Evolutionary conservation across 495 filamentous ascomycete genomes (phyloP).

Genomic region (Achaetomiella virescens): DNA sequence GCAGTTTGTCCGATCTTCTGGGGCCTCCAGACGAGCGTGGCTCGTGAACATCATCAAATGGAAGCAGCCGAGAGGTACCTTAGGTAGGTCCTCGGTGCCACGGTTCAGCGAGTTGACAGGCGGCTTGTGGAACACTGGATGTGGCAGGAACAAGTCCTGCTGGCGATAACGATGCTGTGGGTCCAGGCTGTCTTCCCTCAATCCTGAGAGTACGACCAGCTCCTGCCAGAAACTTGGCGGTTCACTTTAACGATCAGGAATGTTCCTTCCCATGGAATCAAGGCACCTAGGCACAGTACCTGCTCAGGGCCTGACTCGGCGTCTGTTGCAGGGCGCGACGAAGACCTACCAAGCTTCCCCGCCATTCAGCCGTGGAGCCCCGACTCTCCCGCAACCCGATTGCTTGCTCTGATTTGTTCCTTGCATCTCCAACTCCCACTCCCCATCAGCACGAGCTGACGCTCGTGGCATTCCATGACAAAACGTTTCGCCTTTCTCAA

Average conservation of each 20-base stretch:
- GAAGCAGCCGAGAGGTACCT: no score
- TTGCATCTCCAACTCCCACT: constrained; percentile 31
- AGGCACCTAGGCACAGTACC: neutral
- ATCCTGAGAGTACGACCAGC: no score
- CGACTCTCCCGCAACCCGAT: constrained; percentile 7
- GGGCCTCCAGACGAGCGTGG: no score
- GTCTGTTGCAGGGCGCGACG: constrained; percentile 11
- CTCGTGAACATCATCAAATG: no score
- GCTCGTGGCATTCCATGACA: constrained; percentile 31
- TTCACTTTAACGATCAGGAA: no score
- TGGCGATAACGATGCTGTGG: no score
- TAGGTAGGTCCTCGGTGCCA: neutral
- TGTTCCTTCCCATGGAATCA: no score
- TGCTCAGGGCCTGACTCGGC: neutral
- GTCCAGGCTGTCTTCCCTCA: no score
- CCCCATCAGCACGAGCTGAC: constrained; percentile 22
- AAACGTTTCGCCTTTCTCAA: constrained; percentile 22
- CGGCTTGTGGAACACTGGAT: neutral
- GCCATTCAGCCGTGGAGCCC: constrained; percentile 26
- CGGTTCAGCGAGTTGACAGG: no score
- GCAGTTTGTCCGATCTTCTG: neutral
- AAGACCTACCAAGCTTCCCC: constrained; percentile 12
- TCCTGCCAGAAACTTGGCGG: no score
- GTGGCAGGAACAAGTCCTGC: no score
- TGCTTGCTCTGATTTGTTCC: constrained; percentile 32